Evolutionary conservation across 805 yeast genomes (phyloP), one percentile per base, ranked within the genome.

Genomic region (Suhomyces sp.): DNA sequence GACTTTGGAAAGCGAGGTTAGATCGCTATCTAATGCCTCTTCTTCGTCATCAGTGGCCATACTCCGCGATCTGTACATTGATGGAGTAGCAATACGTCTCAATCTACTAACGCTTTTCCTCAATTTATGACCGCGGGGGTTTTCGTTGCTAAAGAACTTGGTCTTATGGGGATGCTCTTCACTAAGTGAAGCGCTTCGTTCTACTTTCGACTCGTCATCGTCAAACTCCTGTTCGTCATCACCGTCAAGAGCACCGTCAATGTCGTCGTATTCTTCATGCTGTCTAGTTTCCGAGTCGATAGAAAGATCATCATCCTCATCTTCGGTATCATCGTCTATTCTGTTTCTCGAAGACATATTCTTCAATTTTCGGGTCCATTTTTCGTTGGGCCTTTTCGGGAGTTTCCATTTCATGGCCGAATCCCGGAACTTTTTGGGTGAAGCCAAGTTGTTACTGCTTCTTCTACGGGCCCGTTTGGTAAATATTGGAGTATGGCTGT

Each of bases 401-500:
- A 54, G 41, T 52, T 59, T 55, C 61, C 59, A 52, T 38, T 51
- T 49, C 35, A 38, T 38, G 31, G 62, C 47, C 22, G 58, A 56
- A 10, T 42, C 46, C 3, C 46, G 3, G 22, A 42, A 24, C 58
- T 56, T 29, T 17, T 40, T 38, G n/a, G 51, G 51, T n/a, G 51
- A 48, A 0, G 10, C 22, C n/a, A 42, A 35, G 26, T 24, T 27
- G 17, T 27, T 48, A n/a, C 47, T 41, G 7, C 46, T 41, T 29
- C 51, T 26, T 57, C 53, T 54, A 46, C 55, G 52, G 6, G 57
- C 54, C 35, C 64, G 68, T 31, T 60, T 68, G 29, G 71, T 74
- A 54, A 57, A 74, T 24, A 75, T 74, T 2, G 78, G 77, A 19
- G 64, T 63, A 47, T 66, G 62, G 8, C 57, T 57, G 50, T 64